Percentiles rank a stretch among this genome's conserved stretches.
phyloP scores from a whole-genome alignment of 148 eudicot species.

The Hydrangea macrophylla region DNA sequence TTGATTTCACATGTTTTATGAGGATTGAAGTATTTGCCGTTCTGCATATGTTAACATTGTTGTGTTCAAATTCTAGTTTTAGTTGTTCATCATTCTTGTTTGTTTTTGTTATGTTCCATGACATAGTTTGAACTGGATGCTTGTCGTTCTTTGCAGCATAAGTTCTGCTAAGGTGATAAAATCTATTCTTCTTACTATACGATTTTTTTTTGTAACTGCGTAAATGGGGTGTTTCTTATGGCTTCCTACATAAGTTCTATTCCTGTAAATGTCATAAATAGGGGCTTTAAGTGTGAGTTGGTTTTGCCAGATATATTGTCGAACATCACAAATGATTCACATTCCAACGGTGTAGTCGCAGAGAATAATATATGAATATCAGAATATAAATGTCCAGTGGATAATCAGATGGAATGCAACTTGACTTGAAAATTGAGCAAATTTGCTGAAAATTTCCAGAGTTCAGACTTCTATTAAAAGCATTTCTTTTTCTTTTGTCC shows the following conservation, averaged over 20 bases:
- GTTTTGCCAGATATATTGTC: background rate
- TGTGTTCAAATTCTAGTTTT: background rate
- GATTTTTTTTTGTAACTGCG: too few species aligned
- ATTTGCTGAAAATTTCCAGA: background rate
- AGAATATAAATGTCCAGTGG: background rate
- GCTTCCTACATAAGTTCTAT: background rate
- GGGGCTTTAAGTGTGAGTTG: background rate
- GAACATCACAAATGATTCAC: background rate
- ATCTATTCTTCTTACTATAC: background rate
- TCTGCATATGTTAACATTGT: background rate
- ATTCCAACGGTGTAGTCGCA: background rate
- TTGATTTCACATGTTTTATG: background rate
- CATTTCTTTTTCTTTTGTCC: background rate
- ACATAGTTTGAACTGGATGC: background rate
- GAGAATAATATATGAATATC: too few species aligned
- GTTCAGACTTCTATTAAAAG: background rate
- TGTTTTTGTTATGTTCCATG: background rate
- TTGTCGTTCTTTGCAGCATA: background rate
- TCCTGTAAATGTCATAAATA: background rate
- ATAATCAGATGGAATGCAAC: background rate
- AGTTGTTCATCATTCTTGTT: background rate
- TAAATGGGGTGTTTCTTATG: background rate
- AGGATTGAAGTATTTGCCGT: background rate
- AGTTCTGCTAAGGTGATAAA: background rate
- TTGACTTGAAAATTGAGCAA: background rate